Evolutionary conservation across 306 rosid species (phyloP), one percentile per base, ranked within the genome.

Genomic region (Quillaja saponaria): DNA sequence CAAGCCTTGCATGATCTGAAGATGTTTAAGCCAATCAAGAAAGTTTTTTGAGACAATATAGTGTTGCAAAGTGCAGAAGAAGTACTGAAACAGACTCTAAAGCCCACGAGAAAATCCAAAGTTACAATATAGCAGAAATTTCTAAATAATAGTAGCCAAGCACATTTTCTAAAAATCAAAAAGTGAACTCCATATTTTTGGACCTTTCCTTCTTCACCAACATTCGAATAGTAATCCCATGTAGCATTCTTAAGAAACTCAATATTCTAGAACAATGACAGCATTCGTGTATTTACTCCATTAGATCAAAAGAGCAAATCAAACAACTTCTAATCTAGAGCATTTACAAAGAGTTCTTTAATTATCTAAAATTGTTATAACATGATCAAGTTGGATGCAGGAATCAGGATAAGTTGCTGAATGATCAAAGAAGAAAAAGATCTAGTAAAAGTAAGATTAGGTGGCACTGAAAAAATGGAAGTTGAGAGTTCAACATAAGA

Each of bases 221-320:
- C 34, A 37, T 13, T 15, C 18, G 13, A 44, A 19, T 31, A 40
- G 45, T 42, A n/a, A 59, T 8, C n/a, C 25, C 41, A 5, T 25
- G 49, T 58, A 7, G 19, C 67, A 41, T 34, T 61, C 9, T 28
- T n/a, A n/a, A n/a, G n/a, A 25, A 58, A 65, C 13, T 37, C 40
- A 45, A 18, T 14, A 54, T 33, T 53, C 64, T 46, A 54, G 47
- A 68, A 55, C 61, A 47, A 18, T 55, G 42, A 48, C 55, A 55
- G 10, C 19, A 33, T 62, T 46, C 0, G 44, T 18, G 44, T 37
- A 54, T 55, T 34, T 21, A 1, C 16, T 49, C 55, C 28, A 64
- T 76, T 20, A 44, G 37, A 51, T 46, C 64, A 58, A 13, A n/a
- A 15, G 63, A 70, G 49, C 66, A 60, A 49, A 34, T 54, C 12